phyloP scores from a whole-genome alignment of 2,329 filamentous ascomycete species.

The Pestalotiopsis sp. region DNA sequence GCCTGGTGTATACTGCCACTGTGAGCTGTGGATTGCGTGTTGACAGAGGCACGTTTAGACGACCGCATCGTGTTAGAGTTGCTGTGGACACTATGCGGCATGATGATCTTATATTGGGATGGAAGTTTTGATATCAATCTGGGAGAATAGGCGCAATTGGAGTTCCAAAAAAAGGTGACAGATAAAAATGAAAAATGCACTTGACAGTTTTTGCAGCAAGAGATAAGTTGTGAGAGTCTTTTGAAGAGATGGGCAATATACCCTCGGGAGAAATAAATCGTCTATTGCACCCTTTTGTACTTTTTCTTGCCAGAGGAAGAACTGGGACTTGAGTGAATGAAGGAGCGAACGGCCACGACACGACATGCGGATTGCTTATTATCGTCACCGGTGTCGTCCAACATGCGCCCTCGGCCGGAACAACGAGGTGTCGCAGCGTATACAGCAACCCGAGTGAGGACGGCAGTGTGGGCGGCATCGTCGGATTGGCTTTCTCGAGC shows the following conservation, averaged over 20 bases:
- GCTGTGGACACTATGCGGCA: conserved; percentile 11
- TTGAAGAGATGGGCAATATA: neutral
- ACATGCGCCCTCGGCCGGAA: neutral
- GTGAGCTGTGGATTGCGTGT: neutral
- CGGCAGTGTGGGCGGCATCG: neutral
- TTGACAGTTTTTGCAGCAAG: neutral
- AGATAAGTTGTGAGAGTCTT: neutral
- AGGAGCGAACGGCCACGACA: neutral
- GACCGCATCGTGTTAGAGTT: conserved; percentile 2
- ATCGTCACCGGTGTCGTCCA: neutral
- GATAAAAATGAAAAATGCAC: neutral
- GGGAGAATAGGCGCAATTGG: neutral
- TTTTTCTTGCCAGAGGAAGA: neutral
- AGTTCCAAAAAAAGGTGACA: neutral
- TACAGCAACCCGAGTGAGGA: neutral
- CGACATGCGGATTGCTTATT: conserved; percentile 1
- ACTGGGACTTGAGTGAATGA: no score
- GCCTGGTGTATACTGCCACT: neutral
- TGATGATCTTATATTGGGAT: neutral
- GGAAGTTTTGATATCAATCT: neutral
- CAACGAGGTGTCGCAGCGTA: neutral
- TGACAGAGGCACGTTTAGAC: neutral
- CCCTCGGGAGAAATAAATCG: neutral
- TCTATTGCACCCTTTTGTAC: conserved; percentile 3
- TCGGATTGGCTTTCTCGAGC: conserved; percentile 9